phyloP scores from a whole-genome alignment of 2,329 filamentous ascomycete genomes.

The Fusarium equiseti region DNA sequence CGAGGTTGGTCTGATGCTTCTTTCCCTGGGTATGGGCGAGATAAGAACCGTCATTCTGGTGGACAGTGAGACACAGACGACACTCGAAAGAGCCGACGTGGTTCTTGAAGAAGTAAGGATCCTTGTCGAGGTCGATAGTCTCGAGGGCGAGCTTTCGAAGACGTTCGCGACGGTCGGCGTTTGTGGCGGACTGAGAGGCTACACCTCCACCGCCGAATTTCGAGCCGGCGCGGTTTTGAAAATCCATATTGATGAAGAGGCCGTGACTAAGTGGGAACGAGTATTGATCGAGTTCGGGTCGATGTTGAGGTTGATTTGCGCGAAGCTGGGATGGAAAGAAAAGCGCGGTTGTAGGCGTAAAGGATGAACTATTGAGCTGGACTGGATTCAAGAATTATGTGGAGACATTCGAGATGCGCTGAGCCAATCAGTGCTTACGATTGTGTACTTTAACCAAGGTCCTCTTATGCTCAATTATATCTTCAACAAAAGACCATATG shows the following conservation, averaged over 20 bases:
- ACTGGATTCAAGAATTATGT: slow-evolving; percentile 18
- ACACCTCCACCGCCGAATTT: slow-evolving; percentile 98
- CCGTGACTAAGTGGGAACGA: background rate
- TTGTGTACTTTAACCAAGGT: background rate
- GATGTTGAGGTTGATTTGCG: slow-evolving; percentile 23
- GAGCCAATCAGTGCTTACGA: slow-evolving; percentile 35
- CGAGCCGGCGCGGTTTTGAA: slow-evolving; percentile 93
- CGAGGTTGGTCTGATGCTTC: slow-evolving; percentile 99
- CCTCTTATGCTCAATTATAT: background rate
- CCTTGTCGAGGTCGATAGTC: slow-evolving; percentile 98
- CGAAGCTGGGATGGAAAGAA: slow-evolving; percentile 36
- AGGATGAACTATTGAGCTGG: slow-evolving; percentile 1
- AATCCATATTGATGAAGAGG: slow-evolving; percentile 66
- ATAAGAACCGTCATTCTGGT: slow-evolving; percentile 99
- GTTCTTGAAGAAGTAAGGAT: slow-evolving; percentile 99
- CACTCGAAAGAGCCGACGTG: slow-evolving; percentile 98
- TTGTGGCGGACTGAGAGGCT: slow-evolving; percentile 91
- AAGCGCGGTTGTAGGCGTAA: slow-evolving; percentile 29
- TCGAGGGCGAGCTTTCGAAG: slow-evolving; percentile 98
- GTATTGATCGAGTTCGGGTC: slow-evolving; percentile 10
- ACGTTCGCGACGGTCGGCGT: slow-evolving; percentile 96
- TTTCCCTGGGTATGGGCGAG: slow-evolving; percentile 98
- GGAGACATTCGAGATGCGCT: slow-evolving; percentile 4
- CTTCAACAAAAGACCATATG: background rate
- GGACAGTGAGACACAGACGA: slow-evolving; percentile 94